These are phyloP conservation scores for Backusella australiensis DNA, from an alignment of 192 early-diverging fungal genomes.

Conservation along the genomic window DNA sequence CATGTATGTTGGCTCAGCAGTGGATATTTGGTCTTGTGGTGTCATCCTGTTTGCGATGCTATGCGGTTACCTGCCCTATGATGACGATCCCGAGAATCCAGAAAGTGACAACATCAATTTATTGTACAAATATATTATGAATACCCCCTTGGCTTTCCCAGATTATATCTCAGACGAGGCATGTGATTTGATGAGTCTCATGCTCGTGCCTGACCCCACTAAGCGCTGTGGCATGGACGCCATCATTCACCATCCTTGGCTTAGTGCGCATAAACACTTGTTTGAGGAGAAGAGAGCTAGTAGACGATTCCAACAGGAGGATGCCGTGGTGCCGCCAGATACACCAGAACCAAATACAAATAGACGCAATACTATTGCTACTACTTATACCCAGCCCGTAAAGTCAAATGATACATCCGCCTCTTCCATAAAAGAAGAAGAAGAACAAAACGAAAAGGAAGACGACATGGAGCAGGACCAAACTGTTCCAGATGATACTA, in stretches of 20 bases:
- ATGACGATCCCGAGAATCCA: constrained; percentile 87
- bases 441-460: background rate
- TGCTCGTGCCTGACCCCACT: constrained; percentile 89
- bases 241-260: constrained; percentile 71
- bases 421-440: background rate
- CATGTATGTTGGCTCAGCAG: constrained; percentile 91
- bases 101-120: constrained; percentile 88
- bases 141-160: constrained; percentile 81
- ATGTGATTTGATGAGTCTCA: constrained; percentile 77
- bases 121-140: constrained; percentile 83
- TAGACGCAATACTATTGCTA: constrained; percentile 17
- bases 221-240: constrained; percentile 69
- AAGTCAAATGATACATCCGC: background rate
- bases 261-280: constrained; percentile 17
- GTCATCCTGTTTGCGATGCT: constrained; percentile 96
- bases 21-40: constrained; percentile 98
- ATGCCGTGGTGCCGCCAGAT: background rate
- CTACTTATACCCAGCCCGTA: background rate
- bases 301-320: background rate
- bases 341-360: constrained; percentile 2
- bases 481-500: background rate
- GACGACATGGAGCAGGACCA: background rate
- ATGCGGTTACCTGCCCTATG: constrained; percentile 85
- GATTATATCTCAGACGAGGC: constrained; percentile 78
- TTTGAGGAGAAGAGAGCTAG: constrained; percentile 14